Evolutionary conservation across 148 eudicot species (phyloP).

Genomic region (Mesembryanthemum crystallinum): DNA sequence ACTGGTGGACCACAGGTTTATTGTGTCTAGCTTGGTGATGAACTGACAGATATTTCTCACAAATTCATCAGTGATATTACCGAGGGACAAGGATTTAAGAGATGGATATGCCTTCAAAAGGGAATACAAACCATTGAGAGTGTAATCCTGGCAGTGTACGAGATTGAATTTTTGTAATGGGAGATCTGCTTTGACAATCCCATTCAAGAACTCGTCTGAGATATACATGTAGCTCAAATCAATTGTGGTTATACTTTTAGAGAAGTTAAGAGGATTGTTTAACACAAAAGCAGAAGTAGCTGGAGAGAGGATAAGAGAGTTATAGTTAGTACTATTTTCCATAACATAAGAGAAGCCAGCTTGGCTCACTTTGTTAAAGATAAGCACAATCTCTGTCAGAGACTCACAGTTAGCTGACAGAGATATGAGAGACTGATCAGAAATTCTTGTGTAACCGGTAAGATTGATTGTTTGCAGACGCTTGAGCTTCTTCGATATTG

Average conservation of each 20-base stretch:
- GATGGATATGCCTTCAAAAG: constrained; percentile 14
- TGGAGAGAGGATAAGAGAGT: neutral
- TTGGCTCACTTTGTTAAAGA: constrained; percentile 16
- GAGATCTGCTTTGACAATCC: neutral
- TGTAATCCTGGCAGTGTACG: constrained; percentile 12
- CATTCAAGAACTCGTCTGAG: neutral
- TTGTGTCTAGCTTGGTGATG: no score
- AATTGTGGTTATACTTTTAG: neutral
- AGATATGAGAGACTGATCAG: constrained; percentile 21
- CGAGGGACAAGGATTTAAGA: constrained; percentile 9
- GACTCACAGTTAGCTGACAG: constrained; percentile 24
- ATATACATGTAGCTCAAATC: neutral
- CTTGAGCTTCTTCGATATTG: neutral
- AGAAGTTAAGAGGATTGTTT: neutral
- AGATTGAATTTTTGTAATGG: constrained; percentile 1
- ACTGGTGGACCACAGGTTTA: no score
- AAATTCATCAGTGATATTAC: neutral
- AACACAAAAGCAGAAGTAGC: neutral
- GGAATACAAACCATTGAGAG: constrained; percentile 23
- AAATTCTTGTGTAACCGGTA: neutral
- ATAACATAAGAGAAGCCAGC: no score
- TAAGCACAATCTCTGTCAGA: constrained; percentile 6
- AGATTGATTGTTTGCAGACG: neutral
- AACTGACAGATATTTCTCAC: no score
- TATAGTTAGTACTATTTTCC: no score